Evolutionary conservation across 2,329 filamentous ascomycete species (phyloP).

Genomic region (Raffaelea albimanens): DNA sequence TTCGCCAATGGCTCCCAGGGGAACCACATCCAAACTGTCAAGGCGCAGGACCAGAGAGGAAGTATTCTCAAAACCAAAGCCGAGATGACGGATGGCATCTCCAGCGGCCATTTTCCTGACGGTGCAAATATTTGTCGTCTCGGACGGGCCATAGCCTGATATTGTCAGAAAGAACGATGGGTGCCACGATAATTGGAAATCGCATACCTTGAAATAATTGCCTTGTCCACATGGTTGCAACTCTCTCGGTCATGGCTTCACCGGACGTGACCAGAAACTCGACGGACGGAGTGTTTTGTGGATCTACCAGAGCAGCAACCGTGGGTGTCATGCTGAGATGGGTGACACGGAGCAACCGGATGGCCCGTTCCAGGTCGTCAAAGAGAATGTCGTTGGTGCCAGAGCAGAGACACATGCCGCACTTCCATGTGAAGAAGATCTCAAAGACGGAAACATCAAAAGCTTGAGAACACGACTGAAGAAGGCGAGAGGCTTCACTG

Average conservation of each 20-base stretch:
- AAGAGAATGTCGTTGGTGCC: conserved; percentile 67
- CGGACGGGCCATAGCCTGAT: conserved; percentile 66
- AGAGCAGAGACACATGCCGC: conserved; percentile 70
- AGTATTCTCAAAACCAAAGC: conserved; percentile 63
- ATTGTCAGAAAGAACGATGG: neutral
- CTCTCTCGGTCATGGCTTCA: conserved; percentile 65
- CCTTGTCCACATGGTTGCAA: conserved; percentile 59
- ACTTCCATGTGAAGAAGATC: conserved; percentile 75
- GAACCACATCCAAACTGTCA: conserved; percentile 42
- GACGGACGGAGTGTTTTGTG: conserved; percentile 58
- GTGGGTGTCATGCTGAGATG: conserved; percentile 83
- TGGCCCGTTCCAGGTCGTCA: conserved; percentile 58
- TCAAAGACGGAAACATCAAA: conserved; percentile 89
- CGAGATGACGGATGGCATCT: conserved; percentile 67
- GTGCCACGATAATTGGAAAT: neutral
- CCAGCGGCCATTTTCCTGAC: conserved; percentile 50
- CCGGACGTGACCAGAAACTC: conserved; percentile 73
- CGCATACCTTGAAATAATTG: conserved; percentile 56
- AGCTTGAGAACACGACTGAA: conserved; percentile 76
- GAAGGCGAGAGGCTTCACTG: conserved; percentile 42
- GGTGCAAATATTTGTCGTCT: conserved; percentile 82
- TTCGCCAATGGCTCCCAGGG: conserved; percentile 67
- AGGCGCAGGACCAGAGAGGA: conserved; percentile 56
- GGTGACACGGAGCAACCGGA: conserved; percentile 56
- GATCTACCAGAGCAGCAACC: conserved; percentile 65